Evolutionary conservation across 768 basidiomycete species (phyloP).

Genomic region (Russula ochroleuca): DNA sequence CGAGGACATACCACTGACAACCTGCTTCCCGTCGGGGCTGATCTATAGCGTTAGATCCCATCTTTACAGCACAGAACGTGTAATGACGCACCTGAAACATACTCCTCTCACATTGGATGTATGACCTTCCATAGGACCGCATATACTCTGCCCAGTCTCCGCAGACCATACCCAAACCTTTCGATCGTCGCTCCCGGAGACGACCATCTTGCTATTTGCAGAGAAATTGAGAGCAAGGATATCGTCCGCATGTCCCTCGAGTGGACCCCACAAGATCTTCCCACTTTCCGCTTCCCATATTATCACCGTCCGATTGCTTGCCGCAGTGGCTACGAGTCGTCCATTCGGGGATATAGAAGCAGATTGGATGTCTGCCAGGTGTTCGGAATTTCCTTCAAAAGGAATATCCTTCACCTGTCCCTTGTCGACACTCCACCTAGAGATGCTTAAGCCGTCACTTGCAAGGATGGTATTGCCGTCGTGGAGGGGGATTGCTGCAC

Average conservation of each 20-base stretch:
- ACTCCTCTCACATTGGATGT: constrained; percentile 2
- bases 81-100: constrained; percentile 16
- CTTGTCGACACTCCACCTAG: constrained; percentile 1
- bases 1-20: constrained; percentile 14
- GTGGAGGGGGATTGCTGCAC: neutral
- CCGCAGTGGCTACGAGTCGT: constrained; percentile 13
- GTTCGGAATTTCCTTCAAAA: constrained; percentile 5
- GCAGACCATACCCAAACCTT: constrained; percentile 21
- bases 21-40: constrained; percentile 23
- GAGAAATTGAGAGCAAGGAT: constrained; percentile 23
- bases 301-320: constrained; percentile 1
- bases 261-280: constrained; percentile 14
- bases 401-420: neutral
- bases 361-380: constrained; percentile 14
- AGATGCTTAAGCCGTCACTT: constrained; percentile 7
- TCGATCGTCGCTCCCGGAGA: constrained; percentile 23
- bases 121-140: constrained; percentile 22
- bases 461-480: constrained; percentile 1
- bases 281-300: constrained; percentile 25
- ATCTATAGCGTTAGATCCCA: neutral
- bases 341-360: constrained; percentile 22
- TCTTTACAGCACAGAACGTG: neutral
- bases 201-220: constrained; percentile 22
- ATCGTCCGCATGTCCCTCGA: constrained; percentile 22
- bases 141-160: constrained; percentile 13